These are phyloP conservation scores for Yamadazyma laniorum DNA, from an alignment of 805 yeast species.

Conservation along the genomic window DNA sequence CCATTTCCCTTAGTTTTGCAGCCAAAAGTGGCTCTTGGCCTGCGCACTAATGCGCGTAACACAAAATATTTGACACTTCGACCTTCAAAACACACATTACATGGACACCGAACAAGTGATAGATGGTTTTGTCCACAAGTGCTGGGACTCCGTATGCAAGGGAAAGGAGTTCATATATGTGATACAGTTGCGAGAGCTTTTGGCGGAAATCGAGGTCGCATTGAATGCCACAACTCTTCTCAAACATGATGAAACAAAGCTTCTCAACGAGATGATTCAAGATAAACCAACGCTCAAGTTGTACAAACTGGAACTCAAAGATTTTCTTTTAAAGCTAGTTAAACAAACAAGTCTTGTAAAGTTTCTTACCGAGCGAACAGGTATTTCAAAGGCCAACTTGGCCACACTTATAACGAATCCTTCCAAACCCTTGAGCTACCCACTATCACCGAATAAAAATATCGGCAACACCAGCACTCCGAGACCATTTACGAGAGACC, in stretches of 20 bases:
- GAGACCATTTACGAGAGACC: slow-evolving; percentile 1
- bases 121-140: slow-evolving; percentile 20
- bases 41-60: background rate
- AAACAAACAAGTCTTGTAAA: slow-evolving; percentile 18
- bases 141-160: slow-evolving; percentile 18
- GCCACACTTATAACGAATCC: slow-evolving; percentile 8
- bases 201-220: slow-evolving; percentile 21
- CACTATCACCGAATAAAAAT: background rate
- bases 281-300: slow-evolving; percentile 21
- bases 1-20: too few species aligned
- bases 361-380: slow-evolving; percentile 23
- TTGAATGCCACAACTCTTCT: slow-evolving; percentile 19
- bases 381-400: slow-evolving; percentile 13
- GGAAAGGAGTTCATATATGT: slow-evolving; percentile 22
- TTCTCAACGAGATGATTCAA: slow-evolving; percentile 17
- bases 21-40: too few species aligned
- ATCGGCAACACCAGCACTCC: background rate
- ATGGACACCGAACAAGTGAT: slow-evolving; percentile 9
- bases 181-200: slow-evolving; percentile 19
- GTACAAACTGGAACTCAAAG: slow-evolving; percentile 20
- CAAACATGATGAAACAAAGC: slow-evolving; percentile 15
- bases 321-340: slow-evolving; percentile 25
- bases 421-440: background rate
- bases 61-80: too few species aligned
- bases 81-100: background rate